Base-by-base conservation (phyloP, 192 early-diverging fungal genomes). In the Borealophlyctis nickersoniae region DNA sequence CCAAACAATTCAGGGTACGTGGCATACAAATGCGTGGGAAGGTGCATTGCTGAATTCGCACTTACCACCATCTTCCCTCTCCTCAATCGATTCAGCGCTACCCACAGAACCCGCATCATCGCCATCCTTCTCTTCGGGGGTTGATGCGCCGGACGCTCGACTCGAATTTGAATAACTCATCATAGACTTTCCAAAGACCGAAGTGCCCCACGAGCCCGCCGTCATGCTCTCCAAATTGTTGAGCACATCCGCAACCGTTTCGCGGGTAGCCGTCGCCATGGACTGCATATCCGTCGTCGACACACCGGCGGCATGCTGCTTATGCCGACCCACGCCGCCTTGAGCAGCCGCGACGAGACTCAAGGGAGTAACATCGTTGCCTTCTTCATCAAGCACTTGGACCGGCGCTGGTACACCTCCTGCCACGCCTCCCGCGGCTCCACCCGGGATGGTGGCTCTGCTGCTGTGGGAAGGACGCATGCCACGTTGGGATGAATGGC, bases 361-460 rank as follows among this genome's bases (percentile, higher is more conserved):
- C 36, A 78, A 45, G 4, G 84, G 84, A 1, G 84, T 86, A 13
- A 85, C 84, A 61, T 86, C 84, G 45, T 83, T 78, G 22, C 84
- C 84, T 11, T 86, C 73, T 52, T 82, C 79, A 51, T 85, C 83
- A 13, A 75, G 53, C 3, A 80, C 72, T 52, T 61, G 71, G 26
- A 75, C 58, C 7, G 19, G 19, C 9, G 9, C 39, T 13, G 39
- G 9, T 7, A 13, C 19, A 13, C 39, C 39, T 45, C 9, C 39
- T 45, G 19, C 39, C 19, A 19, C 7, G 19, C 7, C 39, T 13
- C 39, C 39, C 39, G 9, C 39, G 7, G 39, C 9, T 19, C 39
- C 39, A 13, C 7, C 39, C 19, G 7, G 39, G 7, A 45, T 19
- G 7, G 7, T 45, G 7, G 39, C 7, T 45, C 39, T 45, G 19